These are phyloP conservation scores for Colletotrichum gloeosporioides DNA, from an alignment of 2,329 filamentous ascomycete species.

Conservation along the genomic window DNA sequence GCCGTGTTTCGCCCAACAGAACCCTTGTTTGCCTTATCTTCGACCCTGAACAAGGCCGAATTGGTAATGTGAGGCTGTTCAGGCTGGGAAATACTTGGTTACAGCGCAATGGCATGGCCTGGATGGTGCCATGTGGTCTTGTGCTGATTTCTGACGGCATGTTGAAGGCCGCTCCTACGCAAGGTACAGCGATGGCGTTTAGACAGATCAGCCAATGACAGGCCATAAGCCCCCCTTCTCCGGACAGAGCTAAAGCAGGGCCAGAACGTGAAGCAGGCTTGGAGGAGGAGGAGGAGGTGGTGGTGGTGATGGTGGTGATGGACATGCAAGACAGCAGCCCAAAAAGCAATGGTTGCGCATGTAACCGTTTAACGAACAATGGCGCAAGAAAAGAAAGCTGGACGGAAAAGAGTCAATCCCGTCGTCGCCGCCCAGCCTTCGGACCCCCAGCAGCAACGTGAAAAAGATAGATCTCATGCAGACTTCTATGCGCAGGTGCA, in stretches of 20 bases:
- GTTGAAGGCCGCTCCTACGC: not conserved
- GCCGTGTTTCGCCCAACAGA: not conserved
- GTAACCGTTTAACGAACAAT: not conserved
- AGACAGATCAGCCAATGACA: not conserved
- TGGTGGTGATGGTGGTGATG: too few relatives aligned
- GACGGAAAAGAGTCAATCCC: not conserved
- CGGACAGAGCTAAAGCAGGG: not conserved
- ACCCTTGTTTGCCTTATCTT: not conserved
- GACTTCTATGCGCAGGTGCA: not conserved
- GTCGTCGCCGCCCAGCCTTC: too few relatives aligned
- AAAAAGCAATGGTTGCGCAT: too few relatives aligned
- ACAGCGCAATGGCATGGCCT: not conserved
- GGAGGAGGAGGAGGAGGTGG: too few relatives aligned
- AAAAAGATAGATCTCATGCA: not conserved
- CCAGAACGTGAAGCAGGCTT: not conserved
- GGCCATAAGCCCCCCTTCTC: not conserved
- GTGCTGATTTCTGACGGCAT: not conserved
- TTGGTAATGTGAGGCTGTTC: not conserved
- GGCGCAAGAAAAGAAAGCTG: not conserved
- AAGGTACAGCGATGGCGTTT: not conserved
- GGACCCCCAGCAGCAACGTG: not conserved
- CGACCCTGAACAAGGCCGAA: not conserved
- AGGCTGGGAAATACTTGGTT: not conserved
- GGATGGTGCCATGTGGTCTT: slow-evolving; percentile 23
- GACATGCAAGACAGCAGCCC: too few relatives aligned